A percentile compares a stretch with the other conserved stretches of the same genome.
Conservation (phyloP, 352 stramenopile genomes). For the Phytophthora cactorum region DNA sequence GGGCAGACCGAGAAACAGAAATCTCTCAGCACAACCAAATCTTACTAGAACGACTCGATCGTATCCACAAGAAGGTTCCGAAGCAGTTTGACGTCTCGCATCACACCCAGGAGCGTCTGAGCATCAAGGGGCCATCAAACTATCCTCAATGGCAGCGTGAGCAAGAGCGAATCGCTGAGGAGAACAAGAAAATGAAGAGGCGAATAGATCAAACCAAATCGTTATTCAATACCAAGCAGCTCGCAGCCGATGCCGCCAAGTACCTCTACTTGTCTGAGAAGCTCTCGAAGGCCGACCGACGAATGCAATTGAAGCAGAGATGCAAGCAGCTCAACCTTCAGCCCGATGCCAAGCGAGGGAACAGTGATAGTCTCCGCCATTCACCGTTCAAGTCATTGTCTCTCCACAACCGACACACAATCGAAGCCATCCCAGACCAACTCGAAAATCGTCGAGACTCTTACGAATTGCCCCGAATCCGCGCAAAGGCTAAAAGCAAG, state of each 20-base stretch:
- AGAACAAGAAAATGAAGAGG: conserved; percentile 56
- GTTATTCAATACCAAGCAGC: conserved; percentile 53
- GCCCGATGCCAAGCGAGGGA: conserved; percentile 7
- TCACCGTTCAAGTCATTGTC: not conserved
- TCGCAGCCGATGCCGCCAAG: conserved; percentile 50
- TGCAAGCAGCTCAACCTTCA: conserved; percentile 36
- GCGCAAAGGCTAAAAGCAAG: conserved; percentile 15
- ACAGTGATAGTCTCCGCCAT: not conserved
- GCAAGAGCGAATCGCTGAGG: conserved; percentile 51
- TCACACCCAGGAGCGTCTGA: conserved; percentile 47
- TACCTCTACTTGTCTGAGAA: conserved; percentile 60
- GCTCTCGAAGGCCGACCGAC: conserved; percentile 57
- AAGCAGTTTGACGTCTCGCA: conserved; percentile 74
- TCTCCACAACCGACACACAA: not conserved
- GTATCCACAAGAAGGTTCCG: conserved; percentile 58
- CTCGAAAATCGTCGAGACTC: conserved; percentile 5
- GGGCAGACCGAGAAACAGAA: conserved; percentile 50
- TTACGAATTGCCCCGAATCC: conserved; percentile 13
- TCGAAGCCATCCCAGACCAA: conserved; percentile 21
- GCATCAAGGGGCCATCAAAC: conserved; percentile 43
- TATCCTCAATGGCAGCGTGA: conserved; percentile 33
- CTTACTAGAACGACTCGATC: conserved; percentile 54
- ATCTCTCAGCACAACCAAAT: conserved; percentile 62
- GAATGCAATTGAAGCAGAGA: conserved; percentile 49
- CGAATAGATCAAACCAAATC: conserved; percentile 49